A percentile compares a stretch with the other conserved stretches of the same genome.
Conservation (phyloP, 345 rosid species). For the Euclidium syriacum region DNA sequence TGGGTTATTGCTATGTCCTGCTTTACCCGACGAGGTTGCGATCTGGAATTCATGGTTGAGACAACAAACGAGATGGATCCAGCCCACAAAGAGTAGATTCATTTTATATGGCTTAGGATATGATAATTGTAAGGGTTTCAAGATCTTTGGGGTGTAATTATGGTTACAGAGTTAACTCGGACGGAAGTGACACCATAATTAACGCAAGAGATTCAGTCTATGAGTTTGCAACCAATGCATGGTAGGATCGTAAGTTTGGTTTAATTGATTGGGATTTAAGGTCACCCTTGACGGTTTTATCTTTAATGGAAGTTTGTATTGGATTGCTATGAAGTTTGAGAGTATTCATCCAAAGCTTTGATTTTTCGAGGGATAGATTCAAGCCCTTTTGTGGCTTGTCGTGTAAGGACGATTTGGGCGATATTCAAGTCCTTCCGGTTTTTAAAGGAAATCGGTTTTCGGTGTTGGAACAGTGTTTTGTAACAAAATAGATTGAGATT, state of each 20-base stretch:
- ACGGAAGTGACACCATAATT: neutral
- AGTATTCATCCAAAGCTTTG: neutral
- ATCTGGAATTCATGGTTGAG: conserved; percentile 1
- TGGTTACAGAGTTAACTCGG: neutral
- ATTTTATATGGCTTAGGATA: neutral
- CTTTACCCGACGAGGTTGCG: neutral
- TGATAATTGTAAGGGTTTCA: neutral
- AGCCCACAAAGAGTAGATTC: neutral
- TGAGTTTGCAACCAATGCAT: neutral
- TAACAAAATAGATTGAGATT: neutral
- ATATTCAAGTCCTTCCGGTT: neutral
- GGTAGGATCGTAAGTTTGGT: neutral
- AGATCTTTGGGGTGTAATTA: neutral
- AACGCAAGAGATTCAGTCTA: neutral
- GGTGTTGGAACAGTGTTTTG: neutral
- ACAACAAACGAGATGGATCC: neutral
- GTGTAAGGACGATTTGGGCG: neutral
- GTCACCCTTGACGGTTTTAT: neutral
- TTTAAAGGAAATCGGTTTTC: neutral
- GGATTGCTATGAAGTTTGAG: neutral
- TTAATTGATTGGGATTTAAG: neutral
- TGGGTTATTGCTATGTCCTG: neutral
- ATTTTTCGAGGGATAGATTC: neutral
- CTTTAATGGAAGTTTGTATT: conserved; percentile 8
- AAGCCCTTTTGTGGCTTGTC: neutral